phyloP scores from a whole-genome alignment of 1,284 basidiomycete species.

The Apiotrichum gracile region DNA sequence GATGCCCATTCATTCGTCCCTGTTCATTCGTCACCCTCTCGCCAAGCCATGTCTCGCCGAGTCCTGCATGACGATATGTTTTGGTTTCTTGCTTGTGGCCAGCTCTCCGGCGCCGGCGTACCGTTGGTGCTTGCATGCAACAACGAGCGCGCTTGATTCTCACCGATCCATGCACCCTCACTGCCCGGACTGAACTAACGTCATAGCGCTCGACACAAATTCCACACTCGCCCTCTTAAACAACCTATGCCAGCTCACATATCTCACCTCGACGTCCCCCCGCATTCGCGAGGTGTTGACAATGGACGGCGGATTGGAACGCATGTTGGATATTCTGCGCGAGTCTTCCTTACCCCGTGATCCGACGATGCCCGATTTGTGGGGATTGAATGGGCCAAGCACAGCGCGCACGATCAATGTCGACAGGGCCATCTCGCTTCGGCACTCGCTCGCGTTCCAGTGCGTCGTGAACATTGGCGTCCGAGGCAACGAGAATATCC shows the following conservation, averaged over 20 bases:
- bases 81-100: too few relatives aligned
- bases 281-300: slow-evolving; percentile 98
- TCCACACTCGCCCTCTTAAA: slow-evolving; percentile 89
- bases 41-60: too few relatives aligned
- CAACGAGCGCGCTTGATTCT: too few relatives aligned
- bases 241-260: slow-evolving; percentile 92
- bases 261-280: slow-evolving; percentile 94
- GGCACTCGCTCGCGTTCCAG: slow-evolving; percentile 89
- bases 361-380: slow-evolving; percentile 40
- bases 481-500: slow-evolving; percentile 84
- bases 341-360: slow-evolving; percentile 58
- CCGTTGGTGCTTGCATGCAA: too few relatives aligned
- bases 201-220: slow-evolving; percentile 82
- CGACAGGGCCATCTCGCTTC: slow-evolving; percentile 76
- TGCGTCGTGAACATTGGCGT: slow-evolving; percentile 98
- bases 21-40: too few relatives aligned
- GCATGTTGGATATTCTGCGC: slow-evolving; percentile 86
- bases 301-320: slow-evolving; percentile 92
- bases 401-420: slow-evolving; percentile 50
- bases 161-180: not conserved
- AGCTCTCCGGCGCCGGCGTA: too few relatives aligned
- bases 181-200: not conserved
- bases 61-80: too few relatives aligned
- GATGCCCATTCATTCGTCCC: too few relatives aligned
- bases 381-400: slow-evolving; percentile 46